phyloP scores from a whole-genome alignment of 495 filamentous ascomycete genomes.

The Lophium mytilinum region DNA sequence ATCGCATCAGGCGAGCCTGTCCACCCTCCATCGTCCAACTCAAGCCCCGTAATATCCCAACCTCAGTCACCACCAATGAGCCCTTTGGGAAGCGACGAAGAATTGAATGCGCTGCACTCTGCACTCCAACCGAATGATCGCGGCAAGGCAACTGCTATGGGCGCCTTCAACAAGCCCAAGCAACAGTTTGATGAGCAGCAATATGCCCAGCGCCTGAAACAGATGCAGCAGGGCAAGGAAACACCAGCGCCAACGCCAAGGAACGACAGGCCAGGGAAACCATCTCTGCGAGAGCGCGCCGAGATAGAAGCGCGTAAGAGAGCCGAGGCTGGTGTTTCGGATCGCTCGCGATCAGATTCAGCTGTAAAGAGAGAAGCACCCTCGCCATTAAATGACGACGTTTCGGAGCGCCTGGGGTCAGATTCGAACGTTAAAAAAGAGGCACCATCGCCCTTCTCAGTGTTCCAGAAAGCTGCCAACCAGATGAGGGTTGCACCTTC shows the following conservation, averaged over 20 bases:
- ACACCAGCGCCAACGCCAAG: constrained; percentile 36
- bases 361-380: constrained; percentile 14
- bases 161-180: constrained; percentile 71
- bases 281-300: constrained; percentile 21
- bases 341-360: constrained; percentile 5
- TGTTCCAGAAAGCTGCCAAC: constrained; percentile 32
- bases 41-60: constrained; percentile 39
- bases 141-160: constrained; percentile 79
- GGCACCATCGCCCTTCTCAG: constrained; percentile 26
- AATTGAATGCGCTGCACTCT: constrained; percentile 45
- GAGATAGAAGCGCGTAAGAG: constrained; percentile 18
- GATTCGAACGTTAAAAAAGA: constrained; percentile 5
- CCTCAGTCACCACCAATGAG: constrained; percentile 54
- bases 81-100: constrained; percentile 65
- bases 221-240: constrained; percentile 61
- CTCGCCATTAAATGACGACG: constrained; percentile 2
- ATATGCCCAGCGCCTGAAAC: constrained; percentile 72
- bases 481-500: constrained; percentile 17
- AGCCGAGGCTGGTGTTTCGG: constrained; percentile 4
- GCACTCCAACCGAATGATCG: constrained; percentile 67
- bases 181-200: constrained; percentile 74
- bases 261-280: constrained; percentile 16
- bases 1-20: constrained; percentile 30
- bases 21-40: constrained; percentile 27
- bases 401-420: constrained; percentile 1